Evolutionary conservation across 2,329 filamentous ascomycete species (phyloP), one percentile per base, ranked within the genome.

Genomic region (Monilinia polystroma): DNA sequence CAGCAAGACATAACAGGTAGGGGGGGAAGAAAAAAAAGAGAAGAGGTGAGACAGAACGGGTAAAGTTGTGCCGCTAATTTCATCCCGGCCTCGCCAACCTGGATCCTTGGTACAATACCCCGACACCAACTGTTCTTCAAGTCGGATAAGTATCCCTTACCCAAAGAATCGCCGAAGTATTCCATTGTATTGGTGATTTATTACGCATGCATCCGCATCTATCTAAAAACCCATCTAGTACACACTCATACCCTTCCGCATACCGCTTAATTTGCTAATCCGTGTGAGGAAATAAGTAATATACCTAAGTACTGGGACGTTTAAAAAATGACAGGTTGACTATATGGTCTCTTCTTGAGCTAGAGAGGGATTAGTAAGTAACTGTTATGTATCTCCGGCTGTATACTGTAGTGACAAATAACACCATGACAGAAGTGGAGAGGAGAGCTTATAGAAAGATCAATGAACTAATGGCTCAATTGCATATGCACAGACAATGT

Each of bases 11-110:
- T 49, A 18, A n/a, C 26, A 12, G 29, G 57, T 32, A 49, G 29
- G 29, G 52, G 11, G 26, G 32, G 38, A 23, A 6, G 1, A 23
- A n/a, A 49, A 29, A 23, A 11, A 60, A 29, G 32, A 29, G 16
- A 29, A 16, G 8, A 53, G 26, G 18, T 29, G 32, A 59, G 43
- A 3, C 57, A 47, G 35, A 45, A 49, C 49, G 43, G 57, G 57
- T 60, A 60, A 41, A 51, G 57, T 60, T 49, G 49, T 55, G 32
- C 60, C 47, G 60, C 47, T 54, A 63, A 63, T 41, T 63, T 29
- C 12, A 43, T 54, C 49, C 60, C 59, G 45, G 59, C 59, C 54
- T 45, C 59, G 47, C 47, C 59, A 8, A 63, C 49, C 32, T 63
- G 23, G 60, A 53, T 60, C 57, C 57, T 51, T 35, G 51, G 1